Conservation (phyloP, 768 basidiomycete genomes). For the Mycena floridula region DNA sequence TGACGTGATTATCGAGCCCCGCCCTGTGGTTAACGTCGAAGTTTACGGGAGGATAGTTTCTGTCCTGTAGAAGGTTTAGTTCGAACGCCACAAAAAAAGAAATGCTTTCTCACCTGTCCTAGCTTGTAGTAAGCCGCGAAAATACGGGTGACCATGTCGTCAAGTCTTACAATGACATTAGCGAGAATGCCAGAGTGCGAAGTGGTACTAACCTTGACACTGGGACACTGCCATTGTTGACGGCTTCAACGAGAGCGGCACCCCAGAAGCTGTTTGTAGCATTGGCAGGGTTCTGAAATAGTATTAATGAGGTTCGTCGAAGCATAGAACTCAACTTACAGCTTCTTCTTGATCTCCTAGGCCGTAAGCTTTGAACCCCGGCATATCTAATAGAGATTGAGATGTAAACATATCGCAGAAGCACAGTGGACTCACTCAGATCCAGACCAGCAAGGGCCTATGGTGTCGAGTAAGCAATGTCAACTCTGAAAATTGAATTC, state of each 20-base stretch:
- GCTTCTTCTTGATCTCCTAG: not conserved
- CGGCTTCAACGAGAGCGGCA: constrained; percentile 25
- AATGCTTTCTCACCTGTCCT: constrained; percentile 12
- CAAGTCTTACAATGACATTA: no score
- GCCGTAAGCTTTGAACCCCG: constrained; percentile 3
- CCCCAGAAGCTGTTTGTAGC: constrained; percentile 15
- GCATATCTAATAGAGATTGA: constrained; percentile 1
- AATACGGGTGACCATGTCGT: constrained; percentile 57
- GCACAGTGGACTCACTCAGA: no score
- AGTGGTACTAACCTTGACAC: no score
- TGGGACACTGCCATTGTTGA: constrained; percentile 44
- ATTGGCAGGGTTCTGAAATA: constrained; percentile 28
- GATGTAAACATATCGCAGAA: not conserved
- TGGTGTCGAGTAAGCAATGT: not conserved
- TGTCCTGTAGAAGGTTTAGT: not conserved
- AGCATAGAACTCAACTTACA: not conserved
- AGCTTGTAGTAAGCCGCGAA: constrained; percentile 35
- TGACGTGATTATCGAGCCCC: not conserved
- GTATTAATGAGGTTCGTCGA: constrained; percentile 15
- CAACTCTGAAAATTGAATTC: not conserved
- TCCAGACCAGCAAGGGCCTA: constrained; percentile 12
- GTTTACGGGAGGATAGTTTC: not conserved
- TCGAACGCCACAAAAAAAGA: not conserved
- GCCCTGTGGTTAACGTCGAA: not conserved
- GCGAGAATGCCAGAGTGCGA: no score